Conservation (phyloP, 768 basidiomycete species). For the Serendipita indica region DNA sequence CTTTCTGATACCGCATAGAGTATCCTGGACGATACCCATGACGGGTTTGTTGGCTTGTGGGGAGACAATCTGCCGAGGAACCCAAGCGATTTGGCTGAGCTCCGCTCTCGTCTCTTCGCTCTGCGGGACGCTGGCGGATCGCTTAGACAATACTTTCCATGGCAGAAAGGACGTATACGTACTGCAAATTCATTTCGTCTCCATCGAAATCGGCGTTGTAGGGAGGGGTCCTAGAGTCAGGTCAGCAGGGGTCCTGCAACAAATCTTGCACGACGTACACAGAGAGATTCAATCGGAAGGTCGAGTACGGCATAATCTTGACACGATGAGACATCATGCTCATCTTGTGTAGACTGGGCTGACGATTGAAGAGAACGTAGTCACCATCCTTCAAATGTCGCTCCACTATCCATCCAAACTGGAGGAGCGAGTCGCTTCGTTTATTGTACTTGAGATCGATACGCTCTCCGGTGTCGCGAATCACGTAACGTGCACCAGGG, state of each 20-base stretch:
- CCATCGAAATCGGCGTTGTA: conserved; percentile 99
- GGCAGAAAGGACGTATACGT: conserved; percentile 26
- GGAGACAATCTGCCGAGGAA: conserved; percentile 94
- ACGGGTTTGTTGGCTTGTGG: conserved; percentile 99
- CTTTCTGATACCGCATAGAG: conserved; percentile 92
- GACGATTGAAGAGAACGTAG: conserved; percentile 92
- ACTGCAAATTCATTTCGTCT: conserved; percentile 99
- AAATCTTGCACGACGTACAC: conserved; percentile 49
- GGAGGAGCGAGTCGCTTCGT: conserved; percentile 83
- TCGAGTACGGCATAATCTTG: conserved; percentile 94
- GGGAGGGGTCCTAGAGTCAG: conserved; percentile 59
- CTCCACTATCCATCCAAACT: conserved; percentile 98
- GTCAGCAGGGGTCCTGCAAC: conserved; percentile 10
- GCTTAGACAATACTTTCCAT: background rate
- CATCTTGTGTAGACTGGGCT: conserved; percentile 98
- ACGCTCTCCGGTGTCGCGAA: conserved; percentile 92
- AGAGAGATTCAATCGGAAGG: conserved; percentile 94
- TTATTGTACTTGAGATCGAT: conserved; percentile 96
- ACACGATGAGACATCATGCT: conserved; percentile 99
- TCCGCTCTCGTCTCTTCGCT: conserved; percentile 97
- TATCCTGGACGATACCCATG: conserved; percentile 99
- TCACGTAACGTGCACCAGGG: conserved; percentile 92
- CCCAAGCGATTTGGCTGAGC: conserved; percentile 97
- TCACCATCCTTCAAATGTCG: conserved; percentile 96
- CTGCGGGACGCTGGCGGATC: conserved; percentile 71